A percentile compares a stretch with the other conserved stretches of the same genome.
Evolutionary conservation across 2,329 filamentous ascomycete species (phyloP).

Genomic region (Aspergillus fumigatiaffinis): DNA sequence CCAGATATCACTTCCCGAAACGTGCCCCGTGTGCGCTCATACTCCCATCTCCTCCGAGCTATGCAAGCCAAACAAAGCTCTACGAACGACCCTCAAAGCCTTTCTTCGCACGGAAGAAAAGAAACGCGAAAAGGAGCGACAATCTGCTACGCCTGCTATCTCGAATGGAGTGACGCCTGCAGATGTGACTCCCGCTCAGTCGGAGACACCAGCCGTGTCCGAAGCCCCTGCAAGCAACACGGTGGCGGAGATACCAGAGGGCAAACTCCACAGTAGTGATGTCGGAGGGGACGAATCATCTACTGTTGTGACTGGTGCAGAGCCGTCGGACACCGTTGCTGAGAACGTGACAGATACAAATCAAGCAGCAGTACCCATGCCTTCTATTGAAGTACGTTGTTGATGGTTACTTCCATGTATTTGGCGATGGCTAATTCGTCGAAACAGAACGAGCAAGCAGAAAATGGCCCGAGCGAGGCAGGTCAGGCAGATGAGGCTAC

Average conservation of each 20-base stretch:
- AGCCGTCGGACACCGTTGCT: conserved; percentile 3
- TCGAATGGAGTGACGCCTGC: conserved; percentile 22
- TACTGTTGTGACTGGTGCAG: conserved; percentile 2
- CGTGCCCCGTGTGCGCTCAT: conserved; percentile 91
- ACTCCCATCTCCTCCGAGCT: conserved; percentile 79
- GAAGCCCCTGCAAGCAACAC: conserved; percentile 13
- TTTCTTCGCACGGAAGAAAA: conserved; percentile 90
- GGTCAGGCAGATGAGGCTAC: conserved; percentile 7
- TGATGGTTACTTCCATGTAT: neutral
- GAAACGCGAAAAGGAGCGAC: conserved; percentile 67
- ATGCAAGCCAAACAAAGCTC: conserved; percentile 81
- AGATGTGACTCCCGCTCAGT: conserved; percentile 14
- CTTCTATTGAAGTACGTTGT: conserved; percentile 16
- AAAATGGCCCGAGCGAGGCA: conserved; percentile 7
- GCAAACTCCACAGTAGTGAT: conserved; percentile 8
- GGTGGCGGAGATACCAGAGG: conserved; percentile 4
- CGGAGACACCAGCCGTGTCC: conserved; percentile 16
- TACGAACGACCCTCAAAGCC: conserved; percentile 88
- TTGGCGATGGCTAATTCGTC: neutral
- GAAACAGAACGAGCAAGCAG: conserved; percentile 13
- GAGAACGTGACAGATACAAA: conserved; percentile 5
- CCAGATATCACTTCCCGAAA: conserved; percentile 69
- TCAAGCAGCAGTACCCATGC: conserved; percentile 4
- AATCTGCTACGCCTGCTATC: conserved; percentile 30
- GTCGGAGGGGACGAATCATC: conserved; percentile 11